These are phyloP conservation scores for Cucurbita argyrosperma DNA, from an alignment of 306 rosid species.

Conservation along the genomic window DNA sequence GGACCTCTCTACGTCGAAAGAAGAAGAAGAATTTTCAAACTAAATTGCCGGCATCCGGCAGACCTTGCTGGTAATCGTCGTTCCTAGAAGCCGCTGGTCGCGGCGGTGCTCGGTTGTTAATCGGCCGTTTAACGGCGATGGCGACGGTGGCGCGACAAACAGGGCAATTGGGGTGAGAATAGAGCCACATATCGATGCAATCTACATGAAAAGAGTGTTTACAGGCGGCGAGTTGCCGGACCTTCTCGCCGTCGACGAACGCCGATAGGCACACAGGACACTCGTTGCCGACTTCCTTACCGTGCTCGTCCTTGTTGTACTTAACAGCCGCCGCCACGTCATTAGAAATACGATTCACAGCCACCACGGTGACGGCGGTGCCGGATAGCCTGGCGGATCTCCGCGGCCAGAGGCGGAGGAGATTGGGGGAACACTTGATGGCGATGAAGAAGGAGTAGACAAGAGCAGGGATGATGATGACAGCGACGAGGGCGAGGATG, in stretches of 20 bases:
- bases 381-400: slow-evolving; percentile 8
- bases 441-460: slow-evolving; percentile 55
- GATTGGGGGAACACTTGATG: slow-evolving; percentile 38
- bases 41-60: slow-evolving; percentile 6
- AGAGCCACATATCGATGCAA: slow-evolving; percentile 62
- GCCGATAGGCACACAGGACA: slow-evolving; percentile 68
- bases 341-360: background rate
- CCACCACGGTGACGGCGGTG: background rate
- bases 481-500: slow-evolving; percentile 54
- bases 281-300: slow-evolving; percentile 38
- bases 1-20: background rate
- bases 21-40: background rate
- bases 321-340: slow-evolving; percentile 18
- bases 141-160: slow-evolving; percentile 46
- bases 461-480: slow-evolving; percentile 63
- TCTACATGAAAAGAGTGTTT: slow-evolving; percentile 53
- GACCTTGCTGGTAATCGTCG: slow-evolving; percentile 8
- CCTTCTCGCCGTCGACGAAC: slow-evolving; percentile 50
- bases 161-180: slow-evolving; percentile 52
- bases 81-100: background rate
- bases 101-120: background rate
- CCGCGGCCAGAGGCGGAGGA: slow-evolving; percentile 13
- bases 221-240: slow-evolving; percentile 43
- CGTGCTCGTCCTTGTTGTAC: slow-evolving; percentile 28
- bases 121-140: slow-evolving; percentile 17